These are phyloP conservation scores for Lodderomyces oxycetoniae DNA, from an alignment of 1,139 yeast species.

Conservation along the genomic window DNA sequence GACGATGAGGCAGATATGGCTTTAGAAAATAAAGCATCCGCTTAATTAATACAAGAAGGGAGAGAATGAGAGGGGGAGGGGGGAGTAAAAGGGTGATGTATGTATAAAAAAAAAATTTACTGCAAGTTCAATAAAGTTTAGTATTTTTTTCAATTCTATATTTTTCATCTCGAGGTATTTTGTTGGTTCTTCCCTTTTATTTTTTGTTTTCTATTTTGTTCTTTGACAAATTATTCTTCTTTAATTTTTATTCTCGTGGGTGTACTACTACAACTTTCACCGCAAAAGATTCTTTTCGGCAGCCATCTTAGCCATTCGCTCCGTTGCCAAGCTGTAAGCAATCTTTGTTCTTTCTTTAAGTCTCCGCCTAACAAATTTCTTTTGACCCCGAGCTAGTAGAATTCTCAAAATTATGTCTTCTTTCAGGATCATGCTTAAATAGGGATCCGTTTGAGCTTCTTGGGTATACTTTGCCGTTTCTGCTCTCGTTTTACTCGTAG, in stretches of 20 bases:
- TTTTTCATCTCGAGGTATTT: not conserved
- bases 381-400: slow-evolving; percentile 42
- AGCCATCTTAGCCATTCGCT: slow-evolving; percentile 45
- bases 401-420: slow-evolving; percentile 68
- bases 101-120: too few relatives aligned
- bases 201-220: not conserved
- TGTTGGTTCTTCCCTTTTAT: not conserved
- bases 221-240: not conserved
- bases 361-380: slow-evolving; percentile 47
- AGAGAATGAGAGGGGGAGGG: slow-evolving; percentile 1
- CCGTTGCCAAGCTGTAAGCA: slow-evolving; percentile 62
- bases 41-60: not conserved
- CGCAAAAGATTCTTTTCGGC: slow-evolving; percentile 32
- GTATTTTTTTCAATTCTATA: not conserved
- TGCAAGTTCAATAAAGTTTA: too few relatives aligned
- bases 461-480: slow-evolving; percentile 48
- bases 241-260: not conserved
- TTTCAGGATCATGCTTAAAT: slow-evolving; percentile 51
- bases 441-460: slow-evolving; percentile 51
- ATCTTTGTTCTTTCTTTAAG: slow-evolving; percentile 59
- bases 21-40: too few relatives aligned
- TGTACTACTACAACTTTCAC: not conserved
- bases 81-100: not conserved
- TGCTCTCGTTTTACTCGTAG: slow-evolving; percentile 58
- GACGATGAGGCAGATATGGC: slow-evolving; percentile 11